These are phyloP conservation scores for Candida hungchunana DNA, from an alignment of 805 yeast genomes.

Conservation along the genomic window DNA sequence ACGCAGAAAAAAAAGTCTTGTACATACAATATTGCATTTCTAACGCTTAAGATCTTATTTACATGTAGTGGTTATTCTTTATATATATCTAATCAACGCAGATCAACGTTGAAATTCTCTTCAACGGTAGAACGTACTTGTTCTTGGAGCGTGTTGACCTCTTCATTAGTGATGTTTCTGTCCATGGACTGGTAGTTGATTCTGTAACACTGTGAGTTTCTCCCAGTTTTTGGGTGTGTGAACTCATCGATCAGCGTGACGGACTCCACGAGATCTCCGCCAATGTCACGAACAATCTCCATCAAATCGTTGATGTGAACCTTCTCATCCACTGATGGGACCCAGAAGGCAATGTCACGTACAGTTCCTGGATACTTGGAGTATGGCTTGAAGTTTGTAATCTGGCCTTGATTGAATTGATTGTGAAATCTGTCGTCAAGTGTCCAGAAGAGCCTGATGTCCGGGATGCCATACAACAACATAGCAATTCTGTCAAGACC, in stretches of 20 bases:
- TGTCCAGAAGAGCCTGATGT: constrained; percentile 91
- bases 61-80: background rate
- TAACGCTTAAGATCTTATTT: background rate
- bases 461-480: constrained; percentile 93
- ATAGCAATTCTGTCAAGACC: constrained; percentile 95
- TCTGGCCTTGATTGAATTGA: constrained; percentile 66
- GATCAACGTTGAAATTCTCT: constrained; percentile 48
- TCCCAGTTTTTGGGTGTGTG: constrained; percentile 75
- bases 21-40: background rate
- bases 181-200: constrained; percentile 95
- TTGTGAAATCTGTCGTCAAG: constrained; percentile 66
- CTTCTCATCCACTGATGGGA: constrained; percentile 39
- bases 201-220: constrained; percentile 79
- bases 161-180: constrained; percentile 79
- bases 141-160: constrained; percentile 71
- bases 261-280: constrained; percentile 86
- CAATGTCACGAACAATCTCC: constrained; percentile 83
- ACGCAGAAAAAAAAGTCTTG: background rate
- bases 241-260: constrained; percentile 80
- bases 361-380: constrained; percentile 85
- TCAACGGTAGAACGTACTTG: constrained; percentile 56
- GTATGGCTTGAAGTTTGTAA: constrained; percentile 77
- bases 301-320: constrained; percentile 85
- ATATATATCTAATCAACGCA: constrained; percentile 34
- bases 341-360: constrained; percentile 93